Evolutionary conservation across 129 eudicot species (phyloP).

Genomic region (Chrysanthemum seticuspe): DNA sequence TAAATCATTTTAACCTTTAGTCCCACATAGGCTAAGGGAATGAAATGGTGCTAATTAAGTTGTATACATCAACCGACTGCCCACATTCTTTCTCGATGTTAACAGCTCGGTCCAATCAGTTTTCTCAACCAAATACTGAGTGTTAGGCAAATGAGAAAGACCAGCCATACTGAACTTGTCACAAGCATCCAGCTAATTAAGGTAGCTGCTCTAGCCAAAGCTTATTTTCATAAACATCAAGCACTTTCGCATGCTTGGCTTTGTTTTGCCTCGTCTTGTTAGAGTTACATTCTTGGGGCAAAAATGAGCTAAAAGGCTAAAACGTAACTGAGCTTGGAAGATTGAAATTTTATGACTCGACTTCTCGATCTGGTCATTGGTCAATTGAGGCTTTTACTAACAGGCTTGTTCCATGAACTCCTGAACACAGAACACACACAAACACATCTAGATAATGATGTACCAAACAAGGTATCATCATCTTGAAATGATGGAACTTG

Average conservation of each 20-base stretch:
- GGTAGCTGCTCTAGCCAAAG: constrained; percentile 52
- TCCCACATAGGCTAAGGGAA: no score
- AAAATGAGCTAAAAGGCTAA: constrained; percentile 66
- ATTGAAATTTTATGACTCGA: constrained; percentile 68
- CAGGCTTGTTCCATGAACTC: constrained; percentile 56
- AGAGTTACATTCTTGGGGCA: constrained; percentile 66
- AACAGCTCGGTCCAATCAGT: constrained; percentile 48
- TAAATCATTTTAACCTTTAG: no score
- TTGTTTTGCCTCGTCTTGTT: constrained; percentile 63
- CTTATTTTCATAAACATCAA: constrained; percentile 69
- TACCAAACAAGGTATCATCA: constrained; percentile 74
- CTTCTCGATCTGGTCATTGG: constrained; percentile 64
- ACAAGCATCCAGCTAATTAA: constrained; percentile 40
- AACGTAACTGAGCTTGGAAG: constrained; percentile 46
- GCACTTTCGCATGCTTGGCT: constrained; percentile 66
- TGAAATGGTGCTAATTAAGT: no score
- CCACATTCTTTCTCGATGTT: constrained; percentile 40
- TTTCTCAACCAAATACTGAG: constrained; percentile 13
- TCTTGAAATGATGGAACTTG: constrained; percentile 88
- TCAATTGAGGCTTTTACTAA: constrained; percentile 72
- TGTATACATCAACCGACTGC: no score
- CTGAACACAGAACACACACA: background rate
- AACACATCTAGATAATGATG: background rate
- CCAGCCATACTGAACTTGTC: constrained; percentile 79
- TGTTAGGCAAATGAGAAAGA: constrained; percentile 72